These are phyloP conservation scores for Tetrahymena elliotti DNA, from an alignment of 73 alveolate genomes.

Conservation along the genomic window DNA sequence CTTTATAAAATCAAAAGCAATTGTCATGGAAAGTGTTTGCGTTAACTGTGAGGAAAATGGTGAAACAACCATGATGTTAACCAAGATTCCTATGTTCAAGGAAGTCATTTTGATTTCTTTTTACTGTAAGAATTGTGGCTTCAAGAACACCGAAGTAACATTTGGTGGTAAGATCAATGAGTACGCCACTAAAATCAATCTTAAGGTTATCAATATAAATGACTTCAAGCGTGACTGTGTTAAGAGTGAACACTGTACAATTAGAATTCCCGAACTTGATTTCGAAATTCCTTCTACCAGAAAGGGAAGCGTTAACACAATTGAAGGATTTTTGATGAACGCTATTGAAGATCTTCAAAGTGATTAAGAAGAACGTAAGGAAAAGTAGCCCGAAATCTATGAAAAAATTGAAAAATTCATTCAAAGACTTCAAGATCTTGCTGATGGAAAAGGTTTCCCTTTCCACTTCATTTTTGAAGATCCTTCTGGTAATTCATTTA, in stretches of 20 bases:
- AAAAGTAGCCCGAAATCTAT: slow-evolving; percentile 68
- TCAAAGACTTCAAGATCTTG: slow-evolving; percentile 51
- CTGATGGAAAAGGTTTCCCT: slow-evolving; percentile 81
- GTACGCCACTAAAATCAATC: slow-evolving; percentile 66
- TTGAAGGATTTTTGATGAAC: slow-evolving; percentile 84
- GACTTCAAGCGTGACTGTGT: slow-evolving; percentile 79
- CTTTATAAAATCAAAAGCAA: background rate
- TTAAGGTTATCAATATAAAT: slow-evolving; percentile 56
- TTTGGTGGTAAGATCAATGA: slow-evolving; percentile 90
- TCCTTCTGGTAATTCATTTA: slow-evolving; percentile 92
- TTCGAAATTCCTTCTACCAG: slow-evolving; percentile 88
- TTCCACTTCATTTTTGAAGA: slow-evolving; percentile 84
- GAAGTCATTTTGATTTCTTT: slow-evolving; percentile 86
- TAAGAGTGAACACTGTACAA: slow-evolving; percentile 70
- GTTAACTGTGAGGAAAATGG: slow-evolving; percentile 87
- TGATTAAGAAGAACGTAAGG: slow-evolving; percentile 77
- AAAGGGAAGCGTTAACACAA: slow-evolving; percentile 88
- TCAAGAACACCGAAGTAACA: slow-evolving; percentile 84
- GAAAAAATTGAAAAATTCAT: slow-evolving; percentile 72
- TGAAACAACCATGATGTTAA: slow-evolving; percentile 76
- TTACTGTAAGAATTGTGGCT: slow-evolving; percentile 91
- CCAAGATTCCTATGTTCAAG: slow-evolving; percentile 95
- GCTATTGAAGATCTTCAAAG: slow-evolving; percentile 77
- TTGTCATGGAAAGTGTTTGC: slow-evolving; percentile 78
- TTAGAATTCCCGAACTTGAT: slow-evolving; percentile 83